A percentile compares a stretch with the other conserved stretches of the same genome.
phyloP scores from a whole-genome alignment of 495 filamentous ascomycete genomes.

The Massariosphaeria phaeospora region DNA sequence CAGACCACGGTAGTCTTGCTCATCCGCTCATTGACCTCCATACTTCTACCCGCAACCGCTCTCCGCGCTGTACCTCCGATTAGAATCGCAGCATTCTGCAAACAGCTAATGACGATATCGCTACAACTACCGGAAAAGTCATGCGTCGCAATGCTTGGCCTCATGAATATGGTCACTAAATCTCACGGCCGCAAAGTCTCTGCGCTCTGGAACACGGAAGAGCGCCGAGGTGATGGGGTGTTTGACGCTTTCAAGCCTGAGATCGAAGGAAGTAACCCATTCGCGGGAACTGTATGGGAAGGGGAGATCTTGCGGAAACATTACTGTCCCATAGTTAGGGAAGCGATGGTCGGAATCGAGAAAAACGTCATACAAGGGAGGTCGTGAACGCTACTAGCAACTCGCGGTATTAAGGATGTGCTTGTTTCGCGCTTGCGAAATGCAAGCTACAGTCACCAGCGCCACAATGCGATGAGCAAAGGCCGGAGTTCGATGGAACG shows the following conservation, averaged over 20 bases:
- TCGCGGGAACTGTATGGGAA: conserved; percentile 87
- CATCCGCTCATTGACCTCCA: conserved; percentile 72
- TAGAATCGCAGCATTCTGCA: conserved; percentile 85
- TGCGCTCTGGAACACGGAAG: conserved; percentile 78
- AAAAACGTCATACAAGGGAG: conserved; percentile 26
- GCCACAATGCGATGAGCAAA: too few species aligned
- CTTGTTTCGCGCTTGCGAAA: too few species aligned
- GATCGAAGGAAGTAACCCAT: conserved; percentile 80
- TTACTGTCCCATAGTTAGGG: conserved; percentile 79
- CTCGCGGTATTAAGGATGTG: too few species aligned
- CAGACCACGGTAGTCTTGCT: conserved; percentile 88
- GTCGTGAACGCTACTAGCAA: too few species aligned
- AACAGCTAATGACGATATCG: conserved; percentile 75
- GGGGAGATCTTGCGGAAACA: conserved; percentile 79
- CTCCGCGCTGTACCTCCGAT: conserved; percentile 60
- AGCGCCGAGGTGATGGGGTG: conserved; percentile 78
- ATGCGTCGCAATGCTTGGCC: conserved; percentile 64
- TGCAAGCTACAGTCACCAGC: too few species aligned
- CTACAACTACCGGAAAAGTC: conserved; percentile 90
- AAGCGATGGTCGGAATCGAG: conserved; percentile 54
- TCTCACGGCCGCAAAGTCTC: conserved; percentile 64
- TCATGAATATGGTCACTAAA: conserved; percentile 70
- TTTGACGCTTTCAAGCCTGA: conserved; percentile 55
- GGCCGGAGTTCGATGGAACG: too few species aligned
- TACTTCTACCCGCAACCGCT: conserved; percentile 63